Evolutionary conservation across 129 eudicot genomes (phyloP).

Genomic region (Lonicera japonica): DNA sequence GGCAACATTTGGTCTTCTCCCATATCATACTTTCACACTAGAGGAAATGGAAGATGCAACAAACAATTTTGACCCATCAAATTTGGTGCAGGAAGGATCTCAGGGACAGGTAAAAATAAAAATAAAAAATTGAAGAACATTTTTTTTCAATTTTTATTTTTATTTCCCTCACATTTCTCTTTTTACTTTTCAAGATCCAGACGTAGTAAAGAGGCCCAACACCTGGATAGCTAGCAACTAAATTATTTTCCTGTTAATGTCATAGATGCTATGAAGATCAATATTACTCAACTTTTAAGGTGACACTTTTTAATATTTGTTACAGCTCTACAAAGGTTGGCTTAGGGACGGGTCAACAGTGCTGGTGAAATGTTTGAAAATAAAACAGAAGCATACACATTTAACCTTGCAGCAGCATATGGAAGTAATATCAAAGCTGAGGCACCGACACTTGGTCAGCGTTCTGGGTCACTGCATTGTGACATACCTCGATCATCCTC

Average conservation of each 20-base stretch:
- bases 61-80: slow-evolving; percentile 62
- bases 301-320: neutral
- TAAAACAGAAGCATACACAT: slow-evolving; percentile 65
- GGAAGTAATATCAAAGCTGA: slow-evolving; percentile 78
- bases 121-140: too few relatives aligned
- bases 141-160: too few relatives aligned
- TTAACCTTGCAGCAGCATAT: slow-evolving; percentile 74
- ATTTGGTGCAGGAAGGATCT: slow-evolving; percentile 80
- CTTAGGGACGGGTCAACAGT: slow-evolving; percentile 70
- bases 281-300: neutral
- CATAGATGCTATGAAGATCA: too few relatives aligned
- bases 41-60: slow-evolving; percentile 97
- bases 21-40: slow-evolving; percentile 65
- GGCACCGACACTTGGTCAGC: slow-evolving; percentile 80
- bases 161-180: too few relatives aligned
- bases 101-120: slow-evolving; percentile 67
- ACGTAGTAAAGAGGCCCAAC: too few relatives aligned
- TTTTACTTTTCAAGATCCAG: too few relatives aligned
- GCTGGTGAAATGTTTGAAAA: slow-evolving; percentile 65
- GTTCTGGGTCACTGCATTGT: slow-evolving; percentile 90
- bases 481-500: slow-evolving; percentile 69
- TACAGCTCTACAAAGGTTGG: slow-evolving; percentile 71
- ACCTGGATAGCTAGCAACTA: too few relatives aligned
- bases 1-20: slow-evolving; percentile 70
- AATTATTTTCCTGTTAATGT: neutral